These are phyloP conservation scores for Purshia tridentata DNA, from an alignment of 306 rosid species.

Conservation along the genomic window DNA sequence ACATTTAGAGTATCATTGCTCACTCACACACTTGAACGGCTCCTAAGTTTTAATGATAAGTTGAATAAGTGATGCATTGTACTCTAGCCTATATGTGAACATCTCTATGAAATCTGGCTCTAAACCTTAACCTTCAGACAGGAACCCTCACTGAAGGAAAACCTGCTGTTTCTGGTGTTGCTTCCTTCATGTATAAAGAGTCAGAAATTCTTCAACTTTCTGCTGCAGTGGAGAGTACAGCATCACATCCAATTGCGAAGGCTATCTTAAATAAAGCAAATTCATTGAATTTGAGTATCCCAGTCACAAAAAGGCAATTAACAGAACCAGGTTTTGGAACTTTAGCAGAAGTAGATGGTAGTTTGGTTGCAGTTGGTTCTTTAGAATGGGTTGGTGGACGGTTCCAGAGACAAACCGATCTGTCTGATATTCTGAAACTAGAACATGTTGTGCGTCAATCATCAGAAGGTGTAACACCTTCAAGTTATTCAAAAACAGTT, in stretches of 20 bases:
- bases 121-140: slow-evolving; percentile 59
- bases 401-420: slow-evolving; percentile 49
- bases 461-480: slow-evolving; percentile 40
- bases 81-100: slow-evolving; percentile 3
- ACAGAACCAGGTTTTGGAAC: slow-evolving; percentile 96
- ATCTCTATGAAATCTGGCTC: slow-evolving; percentile 26
- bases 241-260: slow-evolving; percentile 96
- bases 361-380: slow-evolving; percentile 82
- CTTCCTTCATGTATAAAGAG: slow-evolving; percentile 63
- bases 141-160: slow-evolving; percentile 98
- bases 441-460: slow-evolving; percentile 54
- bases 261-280: slow-evolving; percentile 80
- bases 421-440: slow-evolving; percentile 51
- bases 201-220: slow-evolving; percentile 78
- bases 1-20: background rate
- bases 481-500: slow-evolving; percentile 73
- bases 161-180: slow-evolving; percentile 69
- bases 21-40: background rate
- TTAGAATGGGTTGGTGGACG: slow-evolving; percentile 73
- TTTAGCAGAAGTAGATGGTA: slow-evolving; percentile 77
- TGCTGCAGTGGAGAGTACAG: slow-evolving; percentile 97
- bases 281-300: slow-evolving; percentile 64
- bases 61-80: background rate
- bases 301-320: slow-evolving; percentile 70
- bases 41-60: background rate